Conservation (phyloP, 2,329 filamentous ascomycete genomes). For the Cordyceps javanica region DNA sequence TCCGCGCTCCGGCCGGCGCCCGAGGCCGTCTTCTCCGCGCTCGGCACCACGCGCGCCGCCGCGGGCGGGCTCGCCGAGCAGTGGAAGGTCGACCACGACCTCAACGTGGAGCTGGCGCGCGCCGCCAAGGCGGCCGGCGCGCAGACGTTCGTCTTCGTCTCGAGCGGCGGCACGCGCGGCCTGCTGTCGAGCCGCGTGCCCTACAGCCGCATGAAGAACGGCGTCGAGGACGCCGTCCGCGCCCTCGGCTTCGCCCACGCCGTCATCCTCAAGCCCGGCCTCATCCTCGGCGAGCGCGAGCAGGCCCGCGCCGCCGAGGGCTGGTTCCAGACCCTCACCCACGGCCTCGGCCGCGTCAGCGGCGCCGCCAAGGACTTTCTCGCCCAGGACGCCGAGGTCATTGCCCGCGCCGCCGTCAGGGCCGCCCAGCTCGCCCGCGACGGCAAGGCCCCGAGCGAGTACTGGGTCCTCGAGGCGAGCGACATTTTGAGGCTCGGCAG, state of each 20-base stretch:
- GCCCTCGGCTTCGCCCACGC: conserved; percentile 69
- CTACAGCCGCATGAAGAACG: conserved; percentile 70
- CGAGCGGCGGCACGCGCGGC: conserved; percentile 44
- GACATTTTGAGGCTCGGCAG: conserved; percentile 66
- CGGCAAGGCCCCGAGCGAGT: conserved; percentile 53
- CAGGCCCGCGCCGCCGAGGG: conserved; percentile 54
- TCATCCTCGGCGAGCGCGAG: conserved; percentile 67
- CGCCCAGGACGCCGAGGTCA: conserved; percentile 68
- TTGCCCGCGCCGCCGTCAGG: conserved; percentile 60
- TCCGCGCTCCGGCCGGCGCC: conserved; percentile 49
- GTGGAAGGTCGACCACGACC: conserved; percentile 80
- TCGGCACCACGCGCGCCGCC: conserved; percentile 71
- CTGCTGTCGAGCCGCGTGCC: conserved; percentile 37
- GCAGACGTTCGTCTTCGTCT: conserved; percentile 73
- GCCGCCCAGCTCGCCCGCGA: conserved; percentile 53
- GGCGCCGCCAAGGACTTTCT: conserved; percentile 55
- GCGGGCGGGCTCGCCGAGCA: conserved; percentile 75
- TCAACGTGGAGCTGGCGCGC: conserved; percentile 73
- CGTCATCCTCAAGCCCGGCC: conserved; percentile 66
- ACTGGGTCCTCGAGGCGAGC: conserved; percentile 51
- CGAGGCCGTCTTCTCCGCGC: conserved; percentile 63
- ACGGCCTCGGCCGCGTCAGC: conserved; percentile 47
- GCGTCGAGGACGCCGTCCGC: conserved; percentile 74
- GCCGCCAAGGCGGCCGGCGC: conserved; percentile 68
- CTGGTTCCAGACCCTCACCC: conserved; percentile 48